These are phyloP conservation scores for Inga leiocalycina DNA, from an alignment of 306 rosid species.

Conservation along the genomic window DNA sequence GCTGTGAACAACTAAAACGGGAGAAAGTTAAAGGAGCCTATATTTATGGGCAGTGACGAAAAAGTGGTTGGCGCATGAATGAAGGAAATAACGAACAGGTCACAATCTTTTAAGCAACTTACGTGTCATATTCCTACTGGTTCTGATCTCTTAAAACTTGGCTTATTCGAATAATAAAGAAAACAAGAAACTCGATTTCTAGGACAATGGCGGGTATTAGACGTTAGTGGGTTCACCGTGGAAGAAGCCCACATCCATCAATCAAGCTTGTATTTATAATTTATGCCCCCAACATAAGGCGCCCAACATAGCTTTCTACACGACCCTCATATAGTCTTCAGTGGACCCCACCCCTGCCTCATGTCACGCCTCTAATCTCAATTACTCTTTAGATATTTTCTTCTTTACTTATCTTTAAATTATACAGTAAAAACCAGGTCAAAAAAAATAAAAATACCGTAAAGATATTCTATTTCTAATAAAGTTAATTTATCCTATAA, in stretches of 20 bases:
- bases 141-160: not conserved
- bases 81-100: not conserved
- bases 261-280: not conserved
- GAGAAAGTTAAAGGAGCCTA: not conserved
- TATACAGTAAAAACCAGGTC: too few species aligned
- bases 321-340: not conserved
- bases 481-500: not conserved
- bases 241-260: not conserved
- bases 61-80: not conserved
- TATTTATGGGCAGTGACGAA: not conserved
- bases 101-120: not conserved
- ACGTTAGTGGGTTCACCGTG: not conserved
- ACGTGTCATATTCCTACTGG: not conserved
- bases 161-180: not conserved
- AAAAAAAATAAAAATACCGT: too few species aligned
- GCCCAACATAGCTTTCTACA: not conserved
- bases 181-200: not conserved
- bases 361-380: not conserved
- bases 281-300: not conserved
- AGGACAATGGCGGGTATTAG: not conserved
- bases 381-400: too few species aligned
- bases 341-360: not conserved
- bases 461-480: not conserved
- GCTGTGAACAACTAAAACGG: not conserved
- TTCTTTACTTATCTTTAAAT: too few species aligned